Base-by-base conservation (phyloP, 495 filamentous ascomycete species). In the Xylaria scruposa region DNA sequence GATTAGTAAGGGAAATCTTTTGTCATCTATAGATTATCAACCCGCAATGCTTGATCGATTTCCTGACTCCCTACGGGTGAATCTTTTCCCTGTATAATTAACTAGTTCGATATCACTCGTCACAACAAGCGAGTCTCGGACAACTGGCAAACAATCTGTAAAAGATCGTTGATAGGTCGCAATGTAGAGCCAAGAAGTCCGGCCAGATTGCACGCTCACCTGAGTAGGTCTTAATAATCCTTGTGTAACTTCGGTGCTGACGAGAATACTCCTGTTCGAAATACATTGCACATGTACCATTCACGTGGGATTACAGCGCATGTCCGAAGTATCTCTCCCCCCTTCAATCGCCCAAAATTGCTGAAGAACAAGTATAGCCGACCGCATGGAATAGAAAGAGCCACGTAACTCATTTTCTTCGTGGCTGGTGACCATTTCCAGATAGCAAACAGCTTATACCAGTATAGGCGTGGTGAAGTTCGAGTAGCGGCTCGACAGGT, bases 391-490 rank as follows among this genome's bases (percentile, higher is more conserved):
- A 38, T 38, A 29, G 36, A 59, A 59, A 59, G 15, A 38, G 58
- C 58, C 58, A 60, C 58, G 33, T 60, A 60, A 24, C 53, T 4
- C 53, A 19, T 56, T 56, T 56, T 31, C 53, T 24, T 53, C 53
- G 53, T 56, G 26, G 53, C 53, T 56, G 12, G 53, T 31, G 53
- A 24, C 53, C 53, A 56, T 31, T 56, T 24, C 17, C 24, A 56
- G 24, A 53, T 26, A 29, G 4, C 3, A 29, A 56, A 56, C 24
- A 56, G 26, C 26, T 29, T 31, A 31, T 12, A 31, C 9, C 4
- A 12, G 4, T 31, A 29, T 17, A 26, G 10, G 53, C 10, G 26
- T 38, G 19, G 54, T 59, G 15, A 36, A 59, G 0, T 10, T 38
- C 31, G 38, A 24, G 38, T 44, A 29, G 60, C 60, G 10, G 38